These are phyloP conservation scores for Lyophyllum shimeji DNA, from an alignment of 768 basidiomycete species.

Conservation along the genomic window DNA sequence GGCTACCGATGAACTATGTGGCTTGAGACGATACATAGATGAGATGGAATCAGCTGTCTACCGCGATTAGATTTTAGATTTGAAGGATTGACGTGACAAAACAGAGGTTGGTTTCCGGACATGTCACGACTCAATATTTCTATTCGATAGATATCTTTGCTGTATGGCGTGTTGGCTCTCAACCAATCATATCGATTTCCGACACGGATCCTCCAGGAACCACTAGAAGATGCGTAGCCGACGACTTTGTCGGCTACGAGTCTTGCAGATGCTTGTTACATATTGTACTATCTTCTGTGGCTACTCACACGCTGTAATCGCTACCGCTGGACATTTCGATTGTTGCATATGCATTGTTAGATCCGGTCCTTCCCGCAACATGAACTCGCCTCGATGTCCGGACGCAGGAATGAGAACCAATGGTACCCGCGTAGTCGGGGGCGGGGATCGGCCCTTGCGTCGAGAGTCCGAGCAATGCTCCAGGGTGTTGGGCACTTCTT, in stretches of 20 bases:
- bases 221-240: background rate
- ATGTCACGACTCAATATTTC: background rate
- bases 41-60: too few relatives aligned
- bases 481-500: too few relatives aligned
- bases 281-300: background rate
- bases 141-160: background rate
- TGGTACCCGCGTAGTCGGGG: too few relatives aligned
- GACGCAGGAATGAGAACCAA: too few relatives aligned
- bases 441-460: too few relatives aligned
- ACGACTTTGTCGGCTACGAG: background rate
- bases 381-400: too few relatives aligned
- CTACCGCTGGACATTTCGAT: too few relatives aligned
- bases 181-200: background rate
- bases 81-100: background rate
- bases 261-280: background rate
- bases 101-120: background rate
- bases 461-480: too few relatives aligned
- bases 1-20: background rate
- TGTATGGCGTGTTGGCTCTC: background rate
- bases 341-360: too few relatives aligned
- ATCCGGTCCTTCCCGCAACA: too few relatives aligned
- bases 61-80: background rate
- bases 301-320: background rate
- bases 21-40: too few relatives aligned
- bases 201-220: background rate